These are phyloP conservation scores for Arthrobotrys pseudoclavata DNA, from an alignment of 2,329 filamentous ascomycete species.

Conservation along the genomic window DNA sequence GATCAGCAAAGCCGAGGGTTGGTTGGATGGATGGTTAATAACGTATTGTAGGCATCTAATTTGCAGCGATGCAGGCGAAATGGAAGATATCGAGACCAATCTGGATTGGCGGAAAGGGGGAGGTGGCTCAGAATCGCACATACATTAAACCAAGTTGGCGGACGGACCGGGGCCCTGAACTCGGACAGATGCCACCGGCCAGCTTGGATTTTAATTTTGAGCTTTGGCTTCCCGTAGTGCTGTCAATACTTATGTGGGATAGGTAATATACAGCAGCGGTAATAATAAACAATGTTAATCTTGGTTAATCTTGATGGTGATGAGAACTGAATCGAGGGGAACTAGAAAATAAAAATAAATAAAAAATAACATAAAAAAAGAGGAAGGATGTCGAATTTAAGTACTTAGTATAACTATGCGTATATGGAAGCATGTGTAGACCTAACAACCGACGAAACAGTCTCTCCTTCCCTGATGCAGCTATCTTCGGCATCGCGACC, in stretches of 20 bases:
- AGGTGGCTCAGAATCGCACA: conserved; percentile 7
- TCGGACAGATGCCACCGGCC: background rate
- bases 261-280: too few species aligned
- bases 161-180: conserved; percentile 7
- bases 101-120: conserved; percentile 35
- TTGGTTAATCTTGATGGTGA: background rate
- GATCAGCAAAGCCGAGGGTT: too few species aligned
- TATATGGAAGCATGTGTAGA: background rate
- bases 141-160: too few species aligned
- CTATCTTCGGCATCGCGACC: conserved; percentile 13
- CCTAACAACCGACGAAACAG: background rate
- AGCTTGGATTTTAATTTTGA: conserved; percentile 1
- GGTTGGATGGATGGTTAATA: background rate
- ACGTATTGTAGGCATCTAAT: background rate
- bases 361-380: background rate
- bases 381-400: background rate
- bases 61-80: conserved; percentile 11
- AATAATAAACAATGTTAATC: too few species aligned
- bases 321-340: too few species aligned
- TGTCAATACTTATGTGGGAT: too few species aligned
- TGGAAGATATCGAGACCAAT: conserved; percentile 34
- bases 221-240: conserved; percentile 14
- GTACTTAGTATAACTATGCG: background rate
- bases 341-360: background rate
- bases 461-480: conserved; percentile 17